Evolutionary conservation across 306 rosid species (phyloP).

Genomic region (Quercus gilva): DNA sequence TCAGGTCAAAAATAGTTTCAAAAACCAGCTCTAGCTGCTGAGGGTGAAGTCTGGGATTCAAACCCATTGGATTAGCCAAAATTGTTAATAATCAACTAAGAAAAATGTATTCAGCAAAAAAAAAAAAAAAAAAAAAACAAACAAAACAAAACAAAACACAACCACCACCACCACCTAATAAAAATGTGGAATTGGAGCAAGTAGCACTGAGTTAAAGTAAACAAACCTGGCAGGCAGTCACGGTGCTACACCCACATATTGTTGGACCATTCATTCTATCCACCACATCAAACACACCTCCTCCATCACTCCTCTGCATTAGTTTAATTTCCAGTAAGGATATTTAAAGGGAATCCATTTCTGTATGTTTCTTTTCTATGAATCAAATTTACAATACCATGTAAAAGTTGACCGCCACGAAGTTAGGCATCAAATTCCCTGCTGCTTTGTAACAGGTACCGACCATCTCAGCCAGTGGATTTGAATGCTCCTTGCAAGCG

Average conservation of each 20-base stretch:
- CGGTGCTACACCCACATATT: slow-evolving; percentile 77
- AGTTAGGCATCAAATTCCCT: slow-evolving; percentile 78
- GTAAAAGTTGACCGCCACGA: slow-evolving; percentile 89
- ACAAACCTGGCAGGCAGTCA: slow-evolving; percentile 86
- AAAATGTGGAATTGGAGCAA: slow-evolving; percentile 1
- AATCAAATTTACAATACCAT: slow-evolving; percentile 53
- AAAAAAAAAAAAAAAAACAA: no score
- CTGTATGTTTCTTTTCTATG: background rate
- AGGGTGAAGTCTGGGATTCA: background rate
- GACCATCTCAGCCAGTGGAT: slow-evolving; percentile 83
- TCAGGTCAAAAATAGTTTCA: background rate
- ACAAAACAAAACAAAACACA: no score
- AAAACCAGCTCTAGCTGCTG: background rate
- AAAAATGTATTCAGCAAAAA: no score
- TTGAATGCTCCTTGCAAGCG: slow-evolving; percentile 94
- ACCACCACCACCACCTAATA: background rate
- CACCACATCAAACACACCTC: slow-evolving; percentile 76
- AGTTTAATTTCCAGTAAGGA: slow-evolving; percentile 24
- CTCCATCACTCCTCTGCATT: slow-evolving; percentile 95
- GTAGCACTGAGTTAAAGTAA: background rate
- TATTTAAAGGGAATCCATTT: slow-evolving; percentile 16
- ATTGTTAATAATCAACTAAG: slow-evolving; percentile 17
- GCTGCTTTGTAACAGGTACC: slow-evolving; percentile 87
- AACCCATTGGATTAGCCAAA: background rate
- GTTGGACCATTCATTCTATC: slow-evolving; percentile 79